phyloP scores from a whole-genome alignment of 2,329 filamentous ascomycete genomes.

The Apiospora sp. region DNA sequence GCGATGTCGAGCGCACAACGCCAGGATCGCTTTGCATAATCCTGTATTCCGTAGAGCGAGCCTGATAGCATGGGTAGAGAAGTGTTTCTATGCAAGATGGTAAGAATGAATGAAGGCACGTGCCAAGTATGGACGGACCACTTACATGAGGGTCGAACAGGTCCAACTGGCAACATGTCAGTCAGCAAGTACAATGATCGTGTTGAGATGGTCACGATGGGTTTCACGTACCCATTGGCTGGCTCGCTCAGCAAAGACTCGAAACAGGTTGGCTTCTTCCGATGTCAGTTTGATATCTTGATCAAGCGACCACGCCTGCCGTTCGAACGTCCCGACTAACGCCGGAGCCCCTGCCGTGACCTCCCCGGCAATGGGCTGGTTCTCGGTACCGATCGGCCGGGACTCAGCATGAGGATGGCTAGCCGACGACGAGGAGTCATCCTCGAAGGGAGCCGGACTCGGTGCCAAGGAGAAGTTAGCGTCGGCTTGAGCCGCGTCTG shows the following conservation, averaged over 20 bases:
- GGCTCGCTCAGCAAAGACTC: conserved; percentile 40
- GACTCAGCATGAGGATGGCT: background rate
- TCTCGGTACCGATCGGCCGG: conserved; percentile 26
- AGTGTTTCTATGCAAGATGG: conserved; percentile 34
- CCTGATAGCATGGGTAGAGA: conserved; percentile 44
- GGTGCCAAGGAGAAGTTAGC: conserved; percentile 39
- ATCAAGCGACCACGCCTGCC: conserved; percentile 39
- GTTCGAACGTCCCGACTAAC: conserved; percentile 31
- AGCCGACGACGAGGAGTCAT: conserved; percentile 13
- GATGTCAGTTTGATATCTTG: conserved; percentile 35
- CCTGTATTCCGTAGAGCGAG: conserved; percentile 59
- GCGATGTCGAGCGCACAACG: conserved; percentile 60
- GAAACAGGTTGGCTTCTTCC: conserved; percentile 40
- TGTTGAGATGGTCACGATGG: too few relatives aligned
- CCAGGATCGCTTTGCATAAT: conserved; percentile 64
- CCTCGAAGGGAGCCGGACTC: conserved; percentile 30
- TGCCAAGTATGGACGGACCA: background rate
- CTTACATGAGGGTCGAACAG: conserved; percentile 40
- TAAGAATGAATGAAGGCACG: background rate
- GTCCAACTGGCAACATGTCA: conserved; percentile 35
- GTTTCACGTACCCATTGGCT: conserved; percentile 33
- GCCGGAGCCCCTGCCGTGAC: conserved; percentile 19
- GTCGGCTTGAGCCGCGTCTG: conserved; percentile 44
- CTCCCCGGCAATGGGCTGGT: conserved; percentile 28
- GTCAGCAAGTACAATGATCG: background rate